These are phyloP conservation scores for Penicillium hesseltinei DNA, from an alignment of 2,329 filamentous ascomycete species.

Conservation along the genomic window DNA sequence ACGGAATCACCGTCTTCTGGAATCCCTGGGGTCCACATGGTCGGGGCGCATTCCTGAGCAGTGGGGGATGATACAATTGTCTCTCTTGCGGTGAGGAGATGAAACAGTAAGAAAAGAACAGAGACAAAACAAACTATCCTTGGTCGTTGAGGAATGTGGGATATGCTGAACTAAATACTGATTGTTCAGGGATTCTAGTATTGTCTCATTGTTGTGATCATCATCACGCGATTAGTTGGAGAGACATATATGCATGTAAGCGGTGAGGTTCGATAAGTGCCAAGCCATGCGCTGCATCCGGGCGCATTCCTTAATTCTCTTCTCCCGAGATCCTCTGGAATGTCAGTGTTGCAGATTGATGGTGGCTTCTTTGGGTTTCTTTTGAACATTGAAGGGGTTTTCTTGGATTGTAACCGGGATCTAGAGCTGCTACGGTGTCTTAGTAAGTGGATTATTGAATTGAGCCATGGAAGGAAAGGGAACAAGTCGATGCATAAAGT, in stretches of 20 bases:
- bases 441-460: neutral
- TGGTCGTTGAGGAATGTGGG: constrained; percentile 4
- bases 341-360: constrained; percentile 5
- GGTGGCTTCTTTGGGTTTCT: neutral
- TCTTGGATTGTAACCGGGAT: neutral
- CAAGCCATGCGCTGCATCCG: constrained; percentile 9
- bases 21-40: constrained; percentile 10
- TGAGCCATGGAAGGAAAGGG: neutral
- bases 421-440: neutral
- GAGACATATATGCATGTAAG: neutral
- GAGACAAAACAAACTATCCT: constrained; percentile 4
- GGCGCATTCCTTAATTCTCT: constrained; percentile 3
- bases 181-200: neutral
- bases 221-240: neutral
- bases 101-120: constrained; percentile 3
- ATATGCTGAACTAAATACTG: constrained; percentile 1
- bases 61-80: constrained; percentile 7
- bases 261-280: constrained; percentile 7
- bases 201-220: neutral
- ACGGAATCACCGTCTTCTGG: constrained; percentile 6
- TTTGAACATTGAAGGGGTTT: neutral
- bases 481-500: neutral
- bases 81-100: constrained; percentile 12
- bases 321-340: constrained; percentile 7
- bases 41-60: constrained; percentile 7